Evolutionary conservation across 495 filamentous ascomycete genomes (phyloP), one percentile per base, ranked within the genome.

Genomic region (Tuber magnatum): DNA sequence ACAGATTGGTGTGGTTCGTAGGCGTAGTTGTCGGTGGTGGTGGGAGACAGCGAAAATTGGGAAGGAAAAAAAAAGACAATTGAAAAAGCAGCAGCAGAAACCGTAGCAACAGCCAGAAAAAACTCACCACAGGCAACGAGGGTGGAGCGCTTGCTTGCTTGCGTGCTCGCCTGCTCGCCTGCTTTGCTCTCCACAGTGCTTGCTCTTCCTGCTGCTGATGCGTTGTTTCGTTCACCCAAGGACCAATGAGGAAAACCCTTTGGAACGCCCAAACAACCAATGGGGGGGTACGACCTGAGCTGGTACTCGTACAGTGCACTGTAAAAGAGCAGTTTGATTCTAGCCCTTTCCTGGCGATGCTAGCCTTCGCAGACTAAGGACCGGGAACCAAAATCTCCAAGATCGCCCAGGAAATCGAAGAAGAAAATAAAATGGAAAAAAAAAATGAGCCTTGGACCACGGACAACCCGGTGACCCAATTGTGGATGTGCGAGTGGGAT

Each of bases 221-320:
- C 79, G 78, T 80, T 80, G 78, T 76, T 81, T 79, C 72, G 77
- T 75, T 75, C 77, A 43, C 71, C 61, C 76, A 71, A 44, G 61
- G 51, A 32, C 61, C 75, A 78, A 74, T 71, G 72, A n/a, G 75
- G 76, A 76, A 69, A 79, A 75, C 72, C n/a, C 35, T 71, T 75
- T 65, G 28, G 44, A 38, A 75, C 38, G 39, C 77, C 32, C 70
- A 46, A 68, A 40, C 39, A 7, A 39, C 77, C 77, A 79, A 79
- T 79, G 56, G 68, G 72, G 56, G 77, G 46, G 42, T 61, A 41
- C 35, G 71, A 42, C n/a, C 71, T 69, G 70, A 41, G 9, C 18
- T 41, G 4, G n/a, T n/a, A n/a, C n/a, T 40, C 39, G 39, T n/a
- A 40, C 39, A 7, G 39, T 40, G 7, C 39, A 7, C 39, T 40